Evolutionary conservation across 2,329 filamentous ascomycete species (phyloP), one percentile per base, ranked within the genome.

Genomic region (Stagonosporopsis cucurbitacearum): DNA sequence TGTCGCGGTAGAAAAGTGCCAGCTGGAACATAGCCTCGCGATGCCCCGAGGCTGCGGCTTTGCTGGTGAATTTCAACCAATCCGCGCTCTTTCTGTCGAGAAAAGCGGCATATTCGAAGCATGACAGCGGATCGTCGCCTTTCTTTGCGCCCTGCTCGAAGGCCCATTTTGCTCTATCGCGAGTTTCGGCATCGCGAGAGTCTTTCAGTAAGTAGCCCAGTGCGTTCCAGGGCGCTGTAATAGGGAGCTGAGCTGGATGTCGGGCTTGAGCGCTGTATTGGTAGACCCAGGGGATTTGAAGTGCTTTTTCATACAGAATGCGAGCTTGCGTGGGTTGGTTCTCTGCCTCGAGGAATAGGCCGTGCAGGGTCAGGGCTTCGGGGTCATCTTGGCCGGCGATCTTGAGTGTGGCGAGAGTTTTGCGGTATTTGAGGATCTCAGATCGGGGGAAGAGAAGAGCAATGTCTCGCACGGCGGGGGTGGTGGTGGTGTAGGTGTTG

Each of bases 61-160:
- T 81, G 30, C 69, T 80, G 48, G 76, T 76, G 58, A 77, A 75
- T 53, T 73, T 73, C 8, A 81, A 64, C 79, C 79, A 81, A 2
- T 70, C 63, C 28, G 63, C 62, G 15, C 68, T 75, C 23, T 62
- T 56, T 25, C 59, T 57, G 2, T 69, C 61, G 33, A 64, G 58
- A 5, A 71, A 65, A 4, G 62, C 56, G 1, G 77, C 69, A 8
- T 76, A 72, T 41, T 74, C 67, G 51, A 73, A 77, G 59, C 73
- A 78, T 1, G 77, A 73, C n/a, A 73, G 63, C 0, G 79, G 79
- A 49, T 81, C 79, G 40, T 80, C 78, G 42, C 68, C 70, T 54
- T 75, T 58, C 17, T 71, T 63, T 6, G 73, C 72, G 15, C 78
- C 79, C 23, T 66, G 69, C 17, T 70, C 55, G 23, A 77, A 74